Base-by-base conservation (phyloP, 768 basidiomycete genomes). In the Termitomyces sp. region DNA sequence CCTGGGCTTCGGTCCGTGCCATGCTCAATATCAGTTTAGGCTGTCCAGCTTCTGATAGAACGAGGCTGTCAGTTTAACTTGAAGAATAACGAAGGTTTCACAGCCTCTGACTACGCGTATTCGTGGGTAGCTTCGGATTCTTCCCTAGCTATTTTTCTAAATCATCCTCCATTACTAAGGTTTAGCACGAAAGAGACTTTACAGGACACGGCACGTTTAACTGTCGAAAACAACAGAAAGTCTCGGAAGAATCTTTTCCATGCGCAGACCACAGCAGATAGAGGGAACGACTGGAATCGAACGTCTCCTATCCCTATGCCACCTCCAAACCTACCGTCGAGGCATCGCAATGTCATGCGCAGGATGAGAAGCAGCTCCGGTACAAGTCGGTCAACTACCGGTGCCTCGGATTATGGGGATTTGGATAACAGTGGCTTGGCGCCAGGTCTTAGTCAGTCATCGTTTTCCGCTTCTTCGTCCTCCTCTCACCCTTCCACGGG, bases 51-150 rank as follows among this genome's bases (percentile, higher is more conserved):
- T 15, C 78, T 98, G 47, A 90, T 98, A 57, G 91, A 94, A 68
- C 79, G 90, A 58, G 94, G 95, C 0, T 95, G 92, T 64, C 87
- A 87, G 64, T 91, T 84, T 68, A 75, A 82, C 28, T 86, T 86
- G 21, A 82, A 87, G 60, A 98, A 98, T 68, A 93, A 94, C 58
- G 85, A 91, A 59, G 94, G 94, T 0, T 97, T 94, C 68, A 91
- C 90, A 10, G 87, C 95, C 10, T 86, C 87, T 0, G 95, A 98
- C 72, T 97, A 95, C 69, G 92, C 94, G 15, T 97, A 91, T 68
- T 91, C 89, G 83, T 90, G 66, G 58, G 87, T 78, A 37, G 45
- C 54, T 42, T 54, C 14, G 40, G 31, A 46, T 15, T 19, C 56
- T 23, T 49, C 19, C 42, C 50, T 28, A 28, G n/a, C 19, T 15